Percentiles rank a stretch among this genome's conserved stretches.
Conservation (phyloP, 2,329 filamentous ascomycete genomes). For the Elsinoe necatrix region DNA sequence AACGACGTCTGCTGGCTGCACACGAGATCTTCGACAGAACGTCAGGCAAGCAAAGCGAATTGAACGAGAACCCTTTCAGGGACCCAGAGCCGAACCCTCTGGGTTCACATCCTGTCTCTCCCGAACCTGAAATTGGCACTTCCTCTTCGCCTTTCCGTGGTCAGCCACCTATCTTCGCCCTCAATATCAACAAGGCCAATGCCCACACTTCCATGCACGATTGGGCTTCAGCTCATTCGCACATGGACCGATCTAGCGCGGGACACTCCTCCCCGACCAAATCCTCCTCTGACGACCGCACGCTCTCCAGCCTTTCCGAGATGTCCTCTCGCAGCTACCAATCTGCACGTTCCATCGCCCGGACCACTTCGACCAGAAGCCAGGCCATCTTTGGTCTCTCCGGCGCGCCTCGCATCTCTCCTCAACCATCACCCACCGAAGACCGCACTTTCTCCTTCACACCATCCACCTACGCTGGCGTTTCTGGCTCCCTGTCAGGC, state of each 20-base stretch:
- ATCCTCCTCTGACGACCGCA: conserved; percentile 41
- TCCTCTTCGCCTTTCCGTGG: neutral
- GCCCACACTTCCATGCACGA: neutral
- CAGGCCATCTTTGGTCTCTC: conserved; percentile 19
- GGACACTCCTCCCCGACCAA: conserved; percentile 42
- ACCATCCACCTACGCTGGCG: neutral
- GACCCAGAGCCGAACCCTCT: conserved; percentile 33
- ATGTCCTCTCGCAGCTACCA: conserved; percentile 38
- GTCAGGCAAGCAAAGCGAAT: conserved; percentile 18
- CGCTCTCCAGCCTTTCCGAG: conserved; percentile 49
- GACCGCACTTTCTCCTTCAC: conserved; percentile 13
- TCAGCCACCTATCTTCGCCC: conserved; percentile 6
- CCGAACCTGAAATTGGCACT: conserved; percentile 18
- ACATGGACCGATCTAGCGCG: neutral
- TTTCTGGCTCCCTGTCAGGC: neutral
- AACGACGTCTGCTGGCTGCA: conserved; percentile 6
- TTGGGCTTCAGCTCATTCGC: conserved; percentile 11
- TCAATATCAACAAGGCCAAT: conserved; percentile 1
- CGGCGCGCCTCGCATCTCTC: conserved; percentile 16
- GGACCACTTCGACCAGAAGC: conserved; percentile 40
- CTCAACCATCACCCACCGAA: conserved; percentile 23
- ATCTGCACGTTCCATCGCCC: conserved; percentile 35
- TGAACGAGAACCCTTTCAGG: conserved; percentile 34
- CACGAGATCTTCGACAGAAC: conserved; percentile 7
- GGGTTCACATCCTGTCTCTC: conserved; percentile 28